Evolutionary conservation across 805 yeast species (phyloP), one percentile per base, ranked within the genome.

Genomic region (Suhomyces sp.): DNA sequence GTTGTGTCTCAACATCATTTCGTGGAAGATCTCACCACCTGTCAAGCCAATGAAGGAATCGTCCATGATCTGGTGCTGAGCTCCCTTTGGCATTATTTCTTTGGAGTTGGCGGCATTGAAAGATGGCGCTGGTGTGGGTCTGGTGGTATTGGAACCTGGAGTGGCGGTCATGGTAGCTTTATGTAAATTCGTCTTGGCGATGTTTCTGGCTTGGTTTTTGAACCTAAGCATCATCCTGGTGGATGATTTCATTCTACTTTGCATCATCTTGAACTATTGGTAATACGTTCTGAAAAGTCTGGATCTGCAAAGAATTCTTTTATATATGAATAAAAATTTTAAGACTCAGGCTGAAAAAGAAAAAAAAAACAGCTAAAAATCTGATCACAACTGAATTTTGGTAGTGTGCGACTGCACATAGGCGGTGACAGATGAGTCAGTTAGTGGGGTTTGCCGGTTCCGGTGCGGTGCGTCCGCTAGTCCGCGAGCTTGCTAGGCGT

Each of bases 11-110:
- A 85, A 79, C 98, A 94, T 94, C 98, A 94, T 94, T 73, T 93
- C 98, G 71, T 93, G 97, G 78, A 94, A 94, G 57, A 94, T 92
- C 74, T 94, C 94, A 62, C 99, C 99, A 58, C 99, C 99, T n/a
- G 97, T 87, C 62, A 91, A 81, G 15, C 99, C 99, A 51, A 94
- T 91, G 64, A 93, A 85, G 5, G 97, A 88, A 64, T 87, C 92
- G 64, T 88, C 96, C 86, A 86, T 81, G 53, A 67, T 47, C n/a
- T 46, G 47, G 38, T 41, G 50, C 13, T 33, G 33, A 26, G 7
- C 44, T n/a, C 12, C 17, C 13, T 13, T 22, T 6, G 22, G 35
- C 23, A 17, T 12, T 23, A 13, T 23, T 24, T 42, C 46, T 22
- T 26, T 27, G 46, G 31, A 13, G 23, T 47, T 35, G 24, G 45